Conservation (phyloP, 208 protist species). For the Trypanosoma boissoni region DNA sequence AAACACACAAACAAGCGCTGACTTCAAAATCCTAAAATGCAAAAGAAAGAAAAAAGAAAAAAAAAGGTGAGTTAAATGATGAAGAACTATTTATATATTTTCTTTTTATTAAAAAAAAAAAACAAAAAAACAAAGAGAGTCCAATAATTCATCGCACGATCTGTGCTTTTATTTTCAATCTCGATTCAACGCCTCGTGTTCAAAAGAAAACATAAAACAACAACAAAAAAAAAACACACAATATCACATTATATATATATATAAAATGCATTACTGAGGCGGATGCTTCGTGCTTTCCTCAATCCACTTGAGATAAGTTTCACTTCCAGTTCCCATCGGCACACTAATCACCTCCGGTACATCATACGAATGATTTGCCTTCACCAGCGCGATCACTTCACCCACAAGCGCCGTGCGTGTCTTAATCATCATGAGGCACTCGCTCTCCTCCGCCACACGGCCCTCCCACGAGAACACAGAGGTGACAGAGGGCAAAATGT, state of each 20-base stretch:
- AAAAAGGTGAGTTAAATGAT: slow-evolving; percentile 2
- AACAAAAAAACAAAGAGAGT: background rate
- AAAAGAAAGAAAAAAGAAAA: slow-evolving; percentile 3
- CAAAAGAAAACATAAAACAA: no score
- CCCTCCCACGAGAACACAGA: slow-evolving; percentile 59
- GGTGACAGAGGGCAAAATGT: slow-evolving; percentile 48
- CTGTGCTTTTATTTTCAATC: background rate
- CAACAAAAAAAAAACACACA: no score
- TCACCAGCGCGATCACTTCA: slow-evolving; percentile 37
- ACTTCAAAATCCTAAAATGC: background rate
- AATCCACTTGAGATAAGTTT: slow-evolving; percentile 49
- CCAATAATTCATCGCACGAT: background rate
- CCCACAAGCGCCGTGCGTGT: slow-evolving; percentile 36
- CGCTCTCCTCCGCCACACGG: slow-evolving; percentile 33
- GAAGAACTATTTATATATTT: background rate
- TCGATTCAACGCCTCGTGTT: no score
- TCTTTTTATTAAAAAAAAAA: background rate
- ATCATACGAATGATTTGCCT: slow-evolving; percentile 47
- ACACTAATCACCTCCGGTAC: slow-evolving; percentile 53
- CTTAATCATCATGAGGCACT: slow-evolving; percentile 68
- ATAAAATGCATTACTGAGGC: background rate
- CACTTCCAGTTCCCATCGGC: slow-evolving; percentile 29
- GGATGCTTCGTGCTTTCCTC: slow-evolving; percentile 7
- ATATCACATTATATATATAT: no score
- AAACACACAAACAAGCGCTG: background rate